Evolutionary conservation across 768 basidiomycete genomes (phyloP), one percentile per base, ranked within the genome.

Genomic region (Hydnomerulius pinastri): DNA sequence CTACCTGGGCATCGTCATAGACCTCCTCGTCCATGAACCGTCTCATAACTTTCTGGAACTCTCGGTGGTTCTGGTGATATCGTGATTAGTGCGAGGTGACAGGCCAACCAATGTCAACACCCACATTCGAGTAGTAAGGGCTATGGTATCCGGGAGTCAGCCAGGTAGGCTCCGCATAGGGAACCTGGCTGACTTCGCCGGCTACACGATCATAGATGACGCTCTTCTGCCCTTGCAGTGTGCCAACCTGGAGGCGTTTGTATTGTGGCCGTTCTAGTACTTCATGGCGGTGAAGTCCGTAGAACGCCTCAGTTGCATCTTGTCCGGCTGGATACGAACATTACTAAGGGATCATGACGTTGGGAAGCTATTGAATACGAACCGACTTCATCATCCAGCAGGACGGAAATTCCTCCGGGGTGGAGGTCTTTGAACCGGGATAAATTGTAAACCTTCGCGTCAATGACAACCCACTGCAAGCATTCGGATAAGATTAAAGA

Each of bases 151-250:
- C 87, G 3, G 74, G 63, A 0, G 77, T 72, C 45, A 94, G 69
- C 90, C 92, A 96, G 2, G 83, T 86, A 4, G 94, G 89, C 64
- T 97, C 94, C 0, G 83, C 91, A 67, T 94, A 96, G 0, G 95
- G 94, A 1, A 96, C 86, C 33, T 73, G 71, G 55, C 87, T 90
- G 43, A 89, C 58, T 45, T 76, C 78, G 13, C 90, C 92, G 6
- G 71, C 61, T 15, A 71, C 65, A 17, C 73, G 77, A 24, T 73
- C 65, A 42, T 73, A 62, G 38, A 92, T 79, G 50, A 74, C 64
- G 18, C 76, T 76, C 59, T 78, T 67, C 71, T 88, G 77, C 39
- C 83, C 90, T 42, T 77, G 72, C 48, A 95, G 74, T 11, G 68
- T 73, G n/a, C 92, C 93, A 49, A 95, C 82, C 52, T 82, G 78